These are phyloP conservation scores for Leccinum disarticulatum DNA, from an alignment of 768 basidiomycete species.

Conservation along the genomic window DNA sequence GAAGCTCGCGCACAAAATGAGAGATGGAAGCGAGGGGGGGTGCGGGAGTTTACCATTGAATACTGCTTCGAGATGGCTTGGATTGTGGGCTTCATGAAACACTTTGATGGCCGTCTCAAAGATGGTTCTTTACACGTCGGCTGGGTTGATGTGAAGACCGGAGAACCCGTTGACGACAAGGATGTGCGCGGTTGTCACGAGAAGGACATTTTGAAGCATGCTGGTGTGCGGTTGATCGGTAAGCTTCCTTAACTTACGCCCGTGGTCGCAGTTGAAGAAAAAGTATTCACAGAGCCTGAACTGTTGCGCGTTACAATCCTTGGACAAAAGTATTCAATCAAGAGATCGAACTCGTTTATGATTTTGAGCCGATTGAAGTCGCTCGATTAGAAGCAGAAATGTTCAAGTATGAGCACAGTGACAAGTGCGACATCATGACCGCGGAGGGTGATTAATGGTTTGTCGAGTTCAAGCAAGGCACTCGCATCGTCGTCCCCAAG, in stretches of 20 bases:
- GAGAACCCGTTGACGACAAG: conserved; percentile 96
- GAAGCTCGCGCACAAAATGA: conserved; percentile 96
- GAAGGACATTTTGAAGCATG: conserved; percentile 87
- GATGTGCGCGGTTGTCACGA: conserved; percentile 93
- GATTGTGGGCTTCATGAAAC: conserved; percentile 99
- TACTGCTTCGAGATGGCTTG: conserved; percentile 99
- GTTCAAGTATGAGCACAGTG: conserved; percentile 96
- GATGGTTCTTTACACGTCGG: conserved; percentile 92
- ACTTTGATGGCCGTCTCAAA: conserved; percentile 96
- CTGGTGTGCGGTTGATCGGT: conserved; percentile 95
- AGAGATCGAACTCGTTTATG: conserved; percentile 94
- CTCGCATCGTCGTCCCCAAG: conserved; percentile 89
- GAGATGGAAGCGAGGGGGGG: conserved; percentile 98
- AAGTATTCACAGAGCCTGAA: conserved; percentile 73
- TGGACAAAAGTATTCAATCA: conserved; percentile 97
- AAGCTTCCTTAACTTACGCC: conserved; percentile 24
- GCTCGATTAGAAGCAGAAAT: conserved; percentile 87
- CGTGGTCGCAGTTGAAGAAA: conserved; percentile 1
- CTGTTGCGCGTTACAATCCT: conserved; percentile 96
- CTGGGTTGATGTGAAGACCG: conserved; percentile 95
- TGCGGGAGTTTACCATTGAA: conserved; percentile 80
- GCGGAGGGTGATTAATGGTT: conserved; percentile 91
- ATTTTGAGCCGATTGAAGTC: conserved; percentile 94
- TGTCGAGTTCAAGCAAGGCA: conserved; percentile 98
- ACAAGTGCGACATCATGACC: conserved; percentile 95